These are phyloP conservation scores for Trichomonascaceae sp. DNA, from an alignment of 1,139 yeast species.

Conservation along the genomic window DNA sequence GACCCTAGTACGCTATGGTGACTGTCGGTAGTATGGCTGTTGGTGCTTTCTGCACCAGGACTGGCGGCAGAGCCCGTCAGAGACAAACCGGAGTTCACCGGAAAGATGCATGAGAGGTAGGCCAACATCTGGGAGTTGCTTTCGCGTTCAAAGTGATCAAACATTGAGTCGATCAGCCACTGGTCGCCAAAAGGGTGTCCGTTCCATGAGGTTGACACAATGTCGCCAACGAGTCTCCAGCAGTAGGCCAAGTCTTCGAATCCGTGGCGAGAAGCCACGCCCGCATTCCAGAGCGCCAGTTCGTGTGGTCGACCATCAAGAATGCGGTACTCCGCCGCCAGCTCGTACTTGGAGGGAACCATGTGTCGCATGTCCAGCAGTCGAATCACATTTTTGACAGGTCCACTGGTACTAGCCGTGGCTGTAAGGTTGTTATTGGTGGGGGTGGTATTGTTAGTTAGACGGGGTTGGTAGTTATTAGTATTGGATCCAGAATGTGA, in stretches of 20 bases:
- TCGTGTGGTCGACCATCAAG: slow-evolving; percentile 54
- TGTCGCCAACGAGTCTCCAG: slow-evolving; percentile 45
- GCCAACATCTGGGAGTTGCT: slow-evolving; percentile 85
- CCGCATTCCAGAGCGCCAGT: slow-evolving; percentile 55
- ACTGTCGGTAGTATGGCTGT: too few species aligned
- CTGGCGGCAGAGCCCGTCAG: too few species aligned
- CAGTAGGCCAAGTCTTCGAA: slow-evolving; percentile 54
- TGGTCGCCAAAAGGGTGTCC: slow-evolving; percentile 68
- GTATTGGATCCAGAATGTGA: background rate
- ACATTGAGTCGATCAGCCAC: slow-evolving; percentile 54
- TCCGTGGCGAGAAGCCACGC: slow-evolving; percentile 57
- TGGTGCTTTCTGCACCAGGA: too few species aligned
- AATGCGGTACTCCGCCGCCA: slow-evolving; percentile 66
- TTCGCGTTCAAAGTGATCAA: slow-evolving; percentile 48
- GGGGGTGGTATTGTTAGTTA: too few species aligned
- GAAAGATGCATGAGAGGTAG: slow-evolving; percentile 65
- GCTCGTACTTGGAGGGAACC: slow-evolving; percentile 62
- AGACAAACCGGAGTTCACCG: too few species aligned
- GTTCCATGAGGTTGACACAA: slow-evolving; percentile 42
- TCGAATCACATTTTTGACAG: slow-evolving; percentile 33
- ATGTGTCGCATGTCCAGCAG: slow-evolving; percentile 55
- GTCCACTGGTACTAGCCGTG: background rate
- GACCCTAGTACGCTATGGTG: too few species aligned
- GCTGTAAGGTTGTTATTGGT: slow-evolving; percentile 12
- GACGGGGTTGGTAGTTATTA: too few species aligned